Percentiles rank a stretch among this genome's conserved stretches.
These are phyloP conservation scores for Porpolomopsis calyptriformis DNA, from an alignment of 768 basidiomycete genomes.

Conservation along the genomic window DNA sequence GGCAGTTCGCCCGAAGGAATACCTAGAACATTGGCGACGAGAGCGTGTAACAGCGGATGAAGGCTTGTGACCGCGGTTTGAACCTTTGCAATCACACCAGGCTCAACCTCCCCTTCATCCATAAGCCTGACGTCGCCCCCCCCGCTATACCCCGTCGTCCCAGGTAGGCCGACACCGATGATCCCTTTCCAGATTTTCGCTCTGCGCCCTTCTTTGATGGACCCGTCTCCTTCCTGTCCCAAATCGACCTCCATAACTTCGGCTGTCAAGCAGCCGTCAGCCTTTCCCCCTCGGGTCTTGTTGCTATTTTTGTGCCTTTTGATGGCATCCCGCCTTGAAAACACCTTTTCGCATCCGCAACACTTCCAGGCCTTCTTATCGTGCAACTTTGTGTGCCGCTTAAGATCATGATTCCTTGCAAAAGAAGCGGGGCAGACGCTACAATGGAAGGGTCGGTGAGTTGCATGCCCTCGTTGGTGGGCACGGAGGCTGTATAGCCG, in stretches of 20 bases:
- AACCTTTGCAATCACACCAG: slow-evolving; percentile 34
- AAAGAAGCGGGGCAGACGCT: slow-evolving; percentile 61
- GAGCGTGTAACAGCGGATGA: slow-evolving; percentile 44
- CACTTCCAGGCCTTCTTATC: slow-evolving; percentile 68
- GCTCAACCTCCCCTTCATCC: slow-evolving; percentile 56
- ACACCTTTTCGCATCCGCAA: slow-evolving; percentile 60
- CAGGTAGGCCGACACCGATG: slow-evolving; percentile 27
- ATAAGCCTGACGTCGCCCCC: slow-evolving; percentile 21
- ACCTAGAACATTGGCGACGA: slow-evolving; percentile 48
- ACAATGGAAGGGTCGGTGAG: slow-evolving; percentile 58
- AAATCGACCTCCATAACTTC: slow-evolving; percentile 53
- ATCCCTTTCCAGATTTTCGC: slow-evolving; percentile 57
- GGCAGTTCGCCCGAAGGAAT: slow-evolving; percentile 21
- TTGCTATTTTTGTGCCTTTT: slow-evolving; percentile 64
- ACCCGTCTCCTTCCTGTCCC: slow-evolving; percentile 32
- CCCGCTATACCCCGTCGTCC: slow-evolving; percentile 13
- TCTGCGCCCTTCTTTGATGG: slow-evolving; percentile 48
- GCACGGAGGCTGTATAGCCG: slow-evolving; percentile 59
- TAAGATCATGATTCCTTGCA: slow-evolving; percentile 69
- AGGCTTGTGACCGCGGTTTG: slow-evolving; percentile 45
- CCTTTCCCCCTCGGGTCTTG: slow-evolving; percentile 39
- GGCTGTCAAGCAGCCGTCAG: slow-evolving; percentile 43
- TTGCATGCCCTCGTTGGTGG: slow-evolving; percentile 58
- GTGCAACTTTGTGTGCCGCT: slow-evolving; percentile 65
- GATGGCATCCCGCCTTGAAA: slow-evolving; percentile 70